Conservation (phyloP, 306 rosid species). For the Dalbergia cochinchinensis region DNA sequence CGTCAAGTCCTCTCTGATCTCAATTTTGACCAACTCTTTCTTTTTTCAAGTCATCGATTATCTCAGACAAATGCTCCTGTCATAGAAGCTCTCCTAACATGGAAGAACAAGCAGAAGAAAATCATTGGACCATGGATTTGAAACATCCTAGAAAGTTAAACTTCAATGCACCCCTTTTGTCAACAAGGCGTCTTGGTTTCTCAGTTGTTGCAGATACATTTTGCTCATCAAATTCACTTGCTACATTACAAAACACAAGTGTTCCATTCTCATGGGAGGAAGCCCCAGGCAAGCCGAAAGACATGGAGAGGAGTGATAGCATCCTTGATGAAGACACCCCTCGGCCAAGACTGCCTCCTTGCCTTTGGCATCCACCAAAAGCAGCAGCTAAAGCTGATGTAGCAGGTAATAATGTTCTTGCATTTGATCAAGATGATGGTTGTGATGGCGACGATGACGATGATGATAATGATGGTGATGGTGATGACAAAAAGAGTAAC, state of each 20-base stretch:
- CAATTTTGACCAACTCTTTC: conserved; percentile 30
- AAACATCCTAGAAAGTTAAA: conserved; percentile 68
- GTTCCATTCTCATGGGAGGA: conserved; percentile 92
- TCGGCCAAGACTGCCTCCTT: conserved; percentile 67
- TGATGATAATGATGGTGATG: conserved; percentile 43
- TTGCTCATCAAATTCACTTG: conserved; percentile 34
- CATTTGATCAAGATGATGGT: conserved; percentile 33
- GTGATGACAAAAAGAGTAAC: conserved; percentile 26
- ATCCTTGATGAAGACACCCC: conserved; percentile 50
- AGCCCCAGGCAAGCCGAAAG: conserved; percentile 79
- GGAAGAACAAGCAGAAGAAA: conserved; percentile 31
- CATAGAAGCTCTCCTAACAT: conserved; percentile 14
- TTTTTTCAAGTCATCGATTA: not conserved
- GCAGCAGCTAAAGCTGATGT: conserved; percentile 38
- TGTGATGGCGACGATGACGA: conserved; percentile 26
- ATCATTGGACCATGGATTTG: conserved; percentile 44
- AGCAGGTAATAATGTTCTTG: conserved; percentile 15
- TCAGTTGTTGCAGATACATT: conserved; percentile 38
- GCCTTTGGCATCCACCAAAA: conserved; percentile 29
- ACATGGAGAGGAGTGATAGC: conserved; percentile 21
- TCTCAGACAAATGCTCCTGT: conserved; percentile 37
- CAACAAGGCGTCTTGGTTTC: conserved; percentile 60
- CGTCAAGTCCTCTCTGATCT: conserved; percentile 31
- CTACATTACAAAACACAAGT: conserved; percentile 42
- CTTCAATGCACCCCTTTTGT: conserved; percentile 74